Base-by-base conservation (phyloP, 495 filamentous ascomycete species). In the Recurvomyces mirabilis region DNA sequence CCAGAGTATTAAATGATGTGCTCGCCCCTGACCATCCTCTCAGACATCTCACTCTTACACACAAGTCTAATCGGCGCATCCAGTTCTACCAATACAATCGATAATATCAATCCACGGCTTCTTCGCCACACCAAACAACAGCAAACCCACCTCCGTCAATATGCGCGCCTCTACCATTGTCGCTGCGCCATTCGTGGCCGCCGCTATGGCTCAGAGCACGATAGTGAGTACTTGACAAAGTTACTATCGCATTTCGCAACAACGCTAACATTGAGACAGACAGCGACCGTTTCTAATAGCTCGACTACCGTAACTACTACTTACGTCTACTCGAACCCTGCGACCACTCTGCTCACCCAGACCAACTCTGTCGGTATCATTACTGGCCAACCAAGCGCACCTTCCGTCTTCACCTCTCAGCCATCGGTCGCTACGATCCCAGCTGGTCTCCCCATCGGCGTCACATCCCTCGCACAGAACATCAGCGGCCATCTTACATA, bases 331-430 rank as follows among this genome's bases (percentile, higher is more conserved):
- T 28, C 45, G 26, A 69, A 71, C 65, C 65, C 65, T 5, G 58
- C 54, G 37, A 72, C 68, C 28, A 47, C 60, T 15, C 70, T 59
- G 52, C 59, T 71, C 29, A 66, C 63, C 24, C 31, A 68, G 62
- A 75, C 72, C 51, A 69, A 77, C 65, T 72, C 73, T 35, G 58
- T 63, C 21, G 70, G 73, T 51, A 72, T 75, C 20, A 66, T 76
- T 25, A 79, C 75, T 35, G 72, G 72, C 57, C 25, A 42, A 49
- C 59, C 59, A 20, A 29, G 42, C 19, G 40, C 47, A 17, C 44
- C 41, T 1, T 57, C 55, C 21, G 21, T 37, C 39, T 10, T 61
- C 28, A 72, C 71, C 17, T 62, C 58, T 15, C 67, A 68, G 53
- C 47, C 65, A 20, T 35, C 58, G 20, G 64, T 63, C 43, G 67